A percentile compares a stretch with the other conserved stretches of the same genome.
phyloP scores from a whole-genome alignment of 2,329 filamentous ascomycete species.

The Phyllosticta paracitricarpa region DNA sequence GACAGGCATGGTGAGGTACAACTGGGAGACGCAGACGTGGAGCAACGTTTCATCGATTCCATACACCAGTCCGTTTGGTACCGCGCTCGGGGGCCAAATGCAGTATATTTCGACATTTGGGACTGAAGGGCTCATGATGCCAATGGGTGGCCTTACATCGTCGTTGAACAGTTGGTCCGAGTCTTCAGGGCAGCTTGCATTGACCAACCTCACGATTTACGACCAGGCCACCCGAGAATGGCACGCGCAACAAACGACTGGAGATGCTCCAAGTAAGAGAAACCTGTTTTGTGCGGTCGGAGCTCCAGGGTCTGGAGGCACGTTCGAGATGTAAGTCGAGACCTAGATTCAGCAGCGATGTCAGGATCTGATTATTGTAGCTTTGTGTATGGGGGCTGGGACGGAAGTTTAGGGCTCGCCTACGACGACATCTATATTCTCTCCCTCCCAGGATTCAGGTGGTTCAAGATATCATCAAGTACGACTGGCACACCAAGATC shows the following conservation, averaged over 20 bases:
- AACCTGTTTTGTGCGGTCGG: neutral
- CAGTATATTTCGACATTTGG: neutral
- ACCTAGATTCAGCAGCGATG: neutral
- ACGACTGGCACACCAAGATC: neutral
- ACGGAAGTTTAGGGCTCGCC: neutral
- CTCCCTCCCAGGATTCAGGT: constrained; percentile 1
- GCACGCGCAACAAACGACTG: constrained; percentile 1
- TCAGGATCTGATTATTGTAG: neutral
- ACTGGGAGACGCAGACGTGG: neutral
- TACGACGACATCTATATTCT: constrained; percentile 2
- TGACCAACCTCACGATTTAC: constrained; percentile 1
- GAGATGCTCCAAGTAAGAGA: neutral
- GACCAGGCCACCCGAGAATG: neutral
- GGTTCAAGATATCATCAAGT: neutral
- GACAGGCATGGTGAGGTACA: constrained; percentile 3
- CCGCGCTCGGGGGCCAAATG: neutral
- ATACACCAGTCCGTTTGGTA: neutral
- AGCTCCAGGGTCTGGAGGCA: neutral
- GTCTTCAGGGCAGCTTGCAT: neutral
- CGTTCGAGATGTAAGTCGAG: neutral
- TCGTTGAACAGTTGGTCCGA: neutral
- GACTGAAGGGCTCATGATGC: neutral
- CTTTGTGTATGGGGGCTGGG: neutral
- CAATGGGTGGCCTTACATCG: neutral
- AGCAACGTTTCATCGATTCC: neutral